A percentile compares a stretch with the other conserved stretches of the same genome.
Evolutionary conservation across 2,329 filamentous ascomycete species (phyloP).

Genomic region (Neofusicoccum sp.): DNA sequence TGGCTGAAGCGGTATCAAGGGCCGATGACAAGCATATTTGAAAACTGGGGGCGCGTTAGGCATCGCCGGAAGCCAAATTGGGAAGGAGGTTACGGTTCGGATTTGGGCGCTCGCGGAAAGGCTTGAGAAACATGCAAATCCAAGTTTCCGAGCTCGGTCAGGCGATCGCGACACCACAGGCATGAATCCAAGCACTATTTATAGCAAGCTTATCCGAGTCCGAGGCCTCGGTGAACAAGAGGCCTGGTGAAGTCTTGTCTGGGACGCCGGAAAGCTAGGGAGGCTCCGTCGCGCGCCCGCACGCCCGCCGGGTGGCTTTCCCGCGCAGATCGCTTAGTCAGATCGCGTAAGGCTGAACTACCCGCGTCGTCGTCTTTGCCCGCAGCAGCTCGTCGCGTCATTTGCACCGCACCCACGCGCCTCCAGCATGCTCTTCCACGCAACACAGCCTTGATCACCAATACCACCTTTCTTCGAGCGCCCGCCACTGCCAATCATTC

Average conservation of each 20-base stretch:
- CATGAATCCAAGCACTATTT: not conserved
- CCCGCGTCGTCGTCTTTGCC: not conserved
- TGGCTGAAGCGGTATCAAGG: not conserved
- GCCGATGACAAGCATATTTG: not conserved
- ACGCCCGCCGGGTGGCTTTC: slow-evolving; percentile 5
- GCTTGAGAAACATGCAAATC: not conserved
- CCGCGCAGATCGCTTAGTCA: not conserved
- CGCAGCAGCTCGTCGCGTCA: slow-evolving; percentile 12
- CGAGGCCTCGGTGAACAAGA: not conserved
- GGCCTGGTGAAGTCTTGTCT: not conserved
- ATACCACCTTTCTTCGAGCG: not conserved
- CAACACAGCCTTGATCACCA: not conserved
- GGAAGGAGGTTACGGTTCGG: not conserved
- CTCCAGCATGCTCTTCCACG: not conserved
- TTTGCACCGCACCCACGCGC: not conserved
- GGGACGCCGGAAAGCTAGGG: not conserved
- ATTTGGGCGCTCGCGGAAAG: not conserved
- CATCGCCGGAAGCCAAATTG: not conserved
- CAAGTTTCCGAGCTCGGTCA: not conserved
- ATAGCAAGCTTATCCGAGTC: not conserved
- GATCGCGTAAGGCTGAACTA: not conserved
- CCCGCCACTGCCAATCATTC: not conserved
- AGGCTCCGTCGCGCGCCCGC: not conserved
- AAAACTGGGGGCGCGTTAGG: not conserved
- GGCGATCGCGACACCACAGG: not conserved